Percentiles rank a stretch among this genome's conserved stretches.
phyloP scores from a whole-genome alignment of 768 basidiomycete genomes.

The Pleurotus sapidus region DNA sequence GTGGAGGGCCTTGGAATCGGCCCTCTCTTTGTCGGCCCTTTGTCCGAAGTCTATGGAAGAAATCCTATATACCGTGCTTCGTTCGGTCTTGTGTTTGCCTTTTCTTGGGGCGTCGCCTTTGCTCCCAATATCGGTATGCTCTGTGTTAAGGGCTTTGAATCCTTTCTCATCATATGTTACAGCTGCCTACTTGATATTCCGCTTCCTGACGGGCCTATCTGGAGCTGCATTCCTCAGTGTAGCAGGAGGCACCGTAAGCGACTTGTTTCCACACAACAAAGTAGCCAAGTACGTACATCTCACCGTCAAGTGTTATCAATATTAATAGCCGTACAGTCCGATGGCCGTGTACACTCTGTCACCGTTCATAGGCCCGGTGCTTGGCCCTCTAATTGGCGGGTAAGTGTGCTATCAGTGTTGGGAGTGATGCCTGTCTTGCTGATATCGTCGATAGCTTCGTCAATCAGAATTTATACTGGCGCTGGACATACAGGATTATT shows the following conservation, averaged over 20 bases:
- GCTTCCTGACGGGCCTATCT: constrained; percentile 52
- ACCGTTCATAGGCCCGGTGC: constrained; percentile 48
- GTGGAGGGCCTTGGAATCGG: constrained; percentile 57
- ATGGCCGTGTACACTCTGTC: constrained; percentile 56
- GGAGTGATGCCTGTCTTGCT: background rate
- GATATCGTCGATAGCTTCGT: background rate
- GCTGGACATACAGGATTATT: constrained; percentile 76
- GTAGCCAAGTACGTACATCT: constrained; percentile 52
- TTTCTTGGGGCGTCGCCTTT: constrained; percentile 74
- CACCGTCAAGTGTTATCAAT: background rate
- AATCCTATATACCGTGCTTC: constrained; percentile 61
- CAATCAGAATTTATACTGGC: constrained; percentile 53
- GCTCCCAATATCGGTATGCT: constrained; percentile 58
- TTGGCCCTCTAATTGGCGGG: constrained; percentile 61
- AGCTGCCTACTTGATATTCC: constrained; percentile 60
- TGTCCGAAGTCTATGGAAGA: constrained; percentile 60
- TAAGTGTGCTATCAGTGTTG: constrained; percentile 25
- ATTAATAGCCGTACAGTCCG: constrained; percentile 23
- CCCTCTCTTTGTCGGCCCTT: constrained; percentile 52
- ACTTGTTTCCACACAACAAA: constrained; percentile 50
- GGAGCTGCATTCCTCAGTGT: constrained; percentile 58
- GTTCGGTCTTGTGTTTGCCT: constrained; percentile 56
- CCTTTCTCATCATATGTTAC: background rate
- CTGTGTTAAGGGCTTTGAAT: background rate
- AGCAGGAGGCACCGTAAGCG: constrained; percentile 52